Evolutionary conservation across 164 flowering plant genomes (phyloP), one percentile per base, ranked within the genome.

Genomic region (Saururus chinensis): DNA sequence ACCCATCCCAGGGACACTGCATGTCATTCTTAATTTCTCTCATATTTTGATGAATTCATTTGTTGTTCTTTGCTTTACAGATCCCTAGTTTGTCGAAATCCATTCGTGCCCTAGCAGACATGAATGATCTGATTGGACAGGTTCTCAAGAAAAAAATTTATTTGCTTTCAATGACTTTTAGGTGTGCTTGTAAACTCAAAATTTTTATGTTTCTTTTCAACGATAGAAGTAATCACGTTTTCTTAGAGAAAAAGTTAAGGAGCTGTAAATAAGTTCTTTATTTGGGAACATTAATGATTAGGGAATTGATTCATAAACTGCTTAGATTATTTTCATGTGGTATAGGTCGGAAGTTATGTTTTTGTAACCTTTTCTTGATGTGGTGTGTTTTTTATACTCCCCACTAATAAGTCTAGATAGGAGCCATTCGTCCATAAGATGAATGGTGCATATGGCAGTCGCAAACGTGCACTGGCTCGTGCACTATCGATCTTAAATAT

Each of bases 111-210:
- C 93, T 95, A 66, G 98, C 99, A 49, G 76, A 85, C 69, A 91
- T 91, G 93, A 86, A 95, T 55, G 98, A 95, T 53, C 99, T 98
- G 57, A 78, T 95, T 79, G 96, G 96, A 55, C 81, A 64, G 51
- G 79, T 89, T 63, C 60, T 84, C 64, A 95, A 82, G 72, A 82
- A 67, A 61, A 69, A 20, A 56, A 56, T 41, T 9, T n/a, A n/a
- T 2, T 45, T 45, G 0, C 11, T 1, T 8, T 8, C 4, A 12
- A 45, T 45, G 17, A 9, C 49, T 45, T 45, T 45, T 45, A 17
- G 49, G 49, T 41, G 11, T 45, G 11, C 49, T 45, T 12, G 17
- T 45, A 8, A 9, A 12, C 49, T 10, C 49, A 10, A 42, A 42
- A 4, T 40, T 30, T 2, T 30, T 30, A 30, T 30, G 37, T 30